Evolutionary conservation across 306 rosid species (phyloP).

Genomic region (Urtica urens): DNA sequence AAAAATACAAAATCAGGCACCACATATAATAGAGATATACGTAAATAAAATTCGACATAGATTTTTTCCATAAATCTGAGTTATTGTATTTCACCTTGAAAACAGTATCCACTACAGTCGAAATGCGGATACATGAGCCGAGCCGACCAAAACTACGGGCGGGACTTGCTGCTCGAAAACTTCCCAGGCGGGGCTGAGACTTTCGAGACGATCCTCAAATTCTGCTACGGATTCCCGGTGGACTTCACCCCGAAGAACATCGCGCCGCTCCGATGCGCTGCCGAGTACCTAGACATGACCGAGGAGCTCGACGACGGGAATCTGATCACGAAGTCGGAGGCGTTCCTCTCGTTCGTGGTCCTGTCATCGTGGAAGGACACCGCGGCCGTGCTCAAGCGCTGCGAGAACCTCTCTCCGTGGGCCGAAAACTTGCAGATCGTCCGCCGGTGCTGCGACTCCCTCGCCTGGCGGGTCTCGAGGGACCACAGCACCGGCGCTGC

Average conservation of each 20-base stretch:
- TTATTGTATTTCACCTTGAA: conserved; percentile 17
- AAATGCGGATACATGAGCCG: conserved; percentile 77
- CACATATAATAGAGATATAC: too few relatives aligned
- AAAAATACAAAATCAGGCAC: too few relatives aligned
- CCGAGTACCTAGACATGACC: conserved; percentile 86
- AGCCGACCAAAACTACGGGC: conserved; percentile 37
- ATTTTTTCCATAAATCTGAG: background rate
- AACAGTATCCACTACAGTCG: conserved; percentile 70
- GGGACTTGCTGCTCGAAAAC: conserved; percentile 55
- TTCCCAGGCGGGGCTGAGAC: conserved; percentile 79
- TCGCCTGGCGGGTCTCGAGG: conserved; percentile 75
- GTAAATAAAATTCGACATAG: too few relatives aligned
- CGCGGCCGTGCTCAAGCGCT: conserved; percentile 56
- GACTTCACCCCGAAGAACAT: conserved; percentile 56
- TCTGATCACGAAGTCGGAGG: conserved; percentile 69
- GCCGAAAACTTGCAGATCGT: conserved; percentile 86
- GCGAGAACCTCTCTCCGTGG: conserved; percentile 82
- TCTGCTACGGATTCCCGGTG: conserved; percentile 80
- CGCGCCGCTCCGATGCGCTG: conserved; percentile 82
- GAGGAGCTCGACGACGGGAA: conserved; percentile 83
- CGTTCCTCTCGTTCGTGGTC: conserved; percentile 84
- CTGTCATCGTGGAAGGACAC: conserved; percentile 91
- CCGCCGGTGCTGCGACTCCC: conserved; percentile 89
- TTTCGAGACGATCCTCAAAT: conserved; percentile 56
- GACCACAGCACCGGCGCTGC: too few relatives aligned